These are phyloP conservation scores for Hypoxylon trugodes DNA, from an alignment of 495 filamentous ascomycete genomes.

Conservation along the genomic window DNA sequence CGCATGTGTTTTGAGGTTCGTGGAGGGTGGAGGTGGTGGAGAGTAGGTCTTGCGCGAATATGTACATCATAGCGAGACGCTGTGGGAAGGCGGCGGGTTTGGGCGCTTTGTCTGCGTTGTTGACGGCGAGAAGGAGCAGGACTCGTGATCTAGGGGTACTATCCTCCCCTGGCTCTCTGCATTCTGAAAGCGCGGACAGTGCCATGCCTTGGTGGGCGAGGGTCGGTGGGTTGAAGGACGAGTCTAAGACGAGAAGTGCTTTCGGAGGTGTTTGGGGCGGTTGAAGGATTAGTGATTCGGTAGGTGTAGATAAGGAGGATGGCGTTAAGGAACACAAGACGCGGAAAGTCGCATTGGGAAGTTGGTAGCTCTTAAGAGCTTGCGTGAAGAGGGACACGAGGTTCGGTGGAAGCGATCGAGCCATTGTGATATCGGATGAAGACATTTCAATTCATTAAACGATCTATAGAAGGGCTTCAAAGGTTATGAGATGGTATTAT, in stretches of 20 bases:
- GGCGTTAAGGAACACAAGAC: conserved; percentile 63
- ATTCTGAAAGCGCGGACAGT: conserved; percentile 66
- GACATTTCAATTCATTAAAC: conserved; percentile 16
- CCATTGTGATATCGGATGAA: conserved; percentile 23
- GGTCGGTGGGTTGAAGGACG: conserved; percentile 94
- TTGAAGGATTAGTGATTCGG: conserved; percentile 19
- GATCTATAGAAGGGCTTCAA: not conserved
- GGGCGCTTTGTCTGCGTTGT: conserved; percentile 93
- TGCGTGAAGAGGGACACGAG: conserved; percentile 54
- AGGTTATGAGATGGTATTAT: not conserved
- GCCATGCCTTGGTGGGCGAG: conserved; percentile 82
- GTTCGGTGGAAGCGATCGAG: conserved; percentile 32
- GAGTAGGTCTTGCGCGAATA: conserved; percentile 64
- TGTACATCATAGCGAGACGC: conserved; percentile 84
- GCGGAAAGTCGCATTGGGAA: conserved; percentile 64
- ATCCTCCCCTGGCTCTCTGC: conserved; percentile 25
- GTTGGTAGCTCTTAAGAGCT: conserved; percentile 65
- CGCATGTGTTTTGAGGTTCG: not conserved
- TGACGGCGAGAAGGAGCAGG: conserved; percentile 82
- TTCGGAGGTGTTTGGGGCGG: conserved; percentile 38
- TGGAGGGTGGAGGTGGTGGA: not conserved
- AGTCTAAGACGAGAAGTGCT: conserved; percentile 84
- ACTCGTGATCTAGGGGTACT: conserved; percentile 57
- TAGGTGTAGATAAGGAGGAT: conserved; percentile 41
- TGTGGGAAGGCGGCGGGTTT: conserved; percentile 85